These are phyloP conservation scores for Kuraishia borneana DNA, from an alignment of 805 yeast species.

Conservation along the genomic window DNA sequence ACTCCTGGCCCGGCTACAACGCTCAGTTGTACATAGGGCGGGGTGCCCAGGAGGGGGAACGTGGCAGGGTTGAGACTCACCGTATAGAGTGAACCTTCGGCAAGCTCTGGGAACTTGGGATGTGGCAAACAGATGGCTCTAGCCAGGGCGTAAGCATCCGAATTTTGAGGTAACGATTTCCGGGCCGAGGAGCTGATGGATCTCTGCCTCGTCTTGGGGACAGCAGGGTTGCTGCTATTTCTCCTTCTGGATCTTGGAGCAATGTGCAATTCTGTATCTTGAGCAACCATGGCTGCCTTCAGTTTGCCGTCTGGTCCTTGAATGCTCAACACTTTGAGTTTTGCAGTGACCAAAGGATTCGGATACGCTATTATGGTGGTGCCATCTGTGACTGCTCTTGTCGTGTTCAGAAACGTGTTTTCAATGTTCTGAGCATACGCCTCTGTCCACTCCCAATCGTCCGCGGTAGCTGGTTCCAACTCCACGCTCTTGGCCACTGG, in stretches of 20 bases:
- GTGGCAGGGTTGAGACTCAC: constrained; percentile 1
- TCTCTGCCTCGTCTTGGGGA: constrained; percentile 13
- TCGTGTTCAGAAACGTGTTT: constrained; percentile 62
- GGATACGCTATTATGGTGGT: constrained; percentile 65
- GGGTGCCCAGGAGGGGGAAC: constrained; percentile 3
- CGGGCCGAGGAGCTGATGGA: constrained; percentile 12
- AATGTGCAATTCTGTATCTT: constrained; percentile 30
- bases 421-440: constrained; percentile 71
- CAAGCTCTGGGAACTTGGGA: constrained; percentile 12
- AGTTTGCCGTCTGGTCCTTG: constrained; percentile 6
- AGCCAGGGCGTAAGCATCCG: not conserved
- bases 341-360: constrained; percentile 47
- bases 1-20: constrained; percentile 41
- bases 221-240: constrained; percentile 8
- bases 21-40: constrained; percentile 33
- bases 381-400: constrained; percentile 55
- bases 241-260: constrained; percentile 48
- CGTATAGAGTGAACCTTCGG: constrained; percentile 4
- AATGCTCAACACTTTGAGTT: constrained; percentile 32
- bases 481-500: constrained; percentile 47
- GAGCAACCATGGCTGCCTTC: constrained; percentile 28
- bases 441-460: constrained; percentile 91
- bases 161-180: not conserved
- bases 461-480: constrained; percentile 64
- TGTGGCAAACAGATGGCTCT: constrained; percentile 42